These are phyloP conservation scores for Clonostachys rhizophaga DNA, from an alignment of 2,329 filamentous ascomycete genomes.

Conservation along the genomic window DNA sequence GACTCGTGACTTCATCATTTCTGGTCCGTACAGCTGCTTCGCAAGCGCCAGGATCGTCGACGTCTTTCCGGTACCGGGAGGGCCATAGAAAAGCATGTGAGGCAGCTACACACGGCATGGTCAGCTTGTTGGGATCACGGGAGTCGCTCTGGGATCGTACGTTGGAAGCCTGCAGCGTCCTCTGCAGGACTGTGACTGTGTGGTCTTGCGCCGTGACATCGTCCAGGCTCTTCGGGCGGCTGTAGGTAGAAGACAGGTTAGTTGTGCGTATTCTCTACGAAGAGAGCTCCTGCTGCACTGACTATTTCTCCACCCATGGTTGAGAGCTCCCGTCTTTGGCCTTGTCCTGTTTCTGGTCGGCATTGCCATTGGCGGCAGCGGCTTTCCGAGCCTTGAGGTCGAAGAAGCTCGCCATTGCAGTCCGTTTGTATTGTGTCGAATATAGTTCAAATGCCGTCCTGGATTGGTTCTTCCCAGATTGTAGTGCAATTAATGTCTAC, in stretches of 20 bases:
- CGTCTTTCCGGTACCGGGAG: constrained; percentile 95
- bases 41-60: constrained; percentile 95
- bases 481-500: too few relatives aligned
- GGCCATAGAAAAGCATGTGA: constrained; percentile 99
- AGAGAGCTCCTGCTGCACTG: constrained; percentile 17
- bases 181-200: constrained; percentile 85
- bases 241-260: constrained; percentile 33
- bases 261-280: not conserved
- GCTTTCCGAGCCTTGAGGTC: constrained; percentile 89
- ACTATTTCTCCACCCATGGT: constrained; percentile 99
- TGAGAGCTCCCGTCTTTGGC: constrained; percentile 61
- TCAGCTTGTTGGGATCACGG: not conserved
- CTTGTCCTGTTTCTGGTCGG: constrained; percentile 62
- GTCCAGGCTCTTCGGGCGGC: constrained; percentile 86
- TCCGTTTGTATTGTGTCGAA: not conserved
- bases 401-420: constrained; percentile 83
- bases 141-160: constrained; percentile 33
- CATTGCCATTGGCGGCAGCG: constrained; percentile 57
- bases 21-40: constrained; percentile 94
- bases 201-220: constrained; percentile 98
- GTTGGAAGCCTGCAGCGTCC: constrained; percentile 92
- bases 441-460: not conserved
- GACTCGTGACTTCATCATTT: constrained; percentile 89
- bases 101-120: constrained; percentile 57
- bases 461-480: too few relatives aligned